Evolutionary conservation across 2,329 filamentous ascomycete genomes (phyloP).

Genomic region (Epicoccum sorghinum): DNA sequence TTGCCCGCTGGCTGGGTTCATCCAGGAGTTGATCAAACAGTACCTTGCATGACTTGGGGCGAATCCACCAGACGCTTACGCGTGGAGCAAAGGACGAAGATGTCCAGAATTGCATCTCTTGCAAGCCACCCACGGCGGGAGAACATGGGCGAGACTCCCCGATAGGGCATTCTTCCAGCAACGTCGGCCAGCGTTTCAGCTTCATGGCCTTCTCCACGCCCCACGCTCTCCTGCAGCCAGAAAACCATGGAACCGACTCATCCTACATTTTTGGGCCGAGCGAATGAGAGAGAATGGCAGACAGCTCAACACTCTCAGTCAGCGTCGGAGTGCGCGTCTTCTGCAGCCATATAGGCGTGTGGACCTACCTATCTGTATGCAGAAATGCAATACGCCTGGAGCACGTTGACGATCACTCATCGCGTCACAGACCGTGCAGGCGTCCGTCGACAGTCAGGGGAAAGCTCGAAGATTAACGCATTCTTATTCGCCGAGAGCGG

Average conservation of each 20-base stretch:
- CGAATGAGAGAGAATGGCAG: neutral
- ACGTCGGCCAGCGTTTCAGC: slow-evolving; percentile 29
- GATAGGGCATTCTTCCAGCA: slow-evolving; percentile 14
- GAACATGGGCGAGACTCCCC: slow-evolving; percentile 19
- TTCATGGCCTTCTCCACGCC: slow-evolving; percentile 13
- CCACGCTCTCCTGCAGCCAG: slow-evolving; percentile 17
- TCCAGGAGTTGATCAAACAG: slow-evolving; percentile 28
- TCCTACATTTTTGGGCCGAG: neutral
- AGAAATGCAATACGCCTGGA: slow-evolving; percentile 9
- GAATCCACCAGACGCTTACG: neutral
- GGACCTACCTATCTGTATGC: neutral
- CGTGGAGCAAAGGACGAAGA: neutral
- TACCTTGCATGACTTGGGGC: neutral
- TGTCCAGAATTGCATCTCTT: slow-evolving; percentile 3
- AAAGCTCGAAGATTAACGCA: slow-evolving; percentile 15
- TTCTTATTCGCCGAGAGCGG: slow-evolving; percentile 30
- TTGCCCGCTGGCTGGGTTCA: slow-evolving; percentile 15
- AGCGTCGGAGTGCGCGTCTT: slow-evolving; percentile 1
- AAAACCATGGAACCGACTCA: slow-evolving; percentile 11
- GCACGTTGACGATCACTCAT: slow-evolving; percentile 20
- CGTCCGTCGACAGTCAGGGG: slow-evolving; percentile 24
- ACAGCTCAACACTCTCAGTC: neutral
- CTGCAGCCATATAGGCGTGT: slow-evolving; percentile 3
- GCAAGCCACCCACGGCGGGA: neutral
- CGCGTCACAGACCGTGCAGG: slow-evolving; percentile 14